Evolutionary conservation across 345 rosid species (phyloP).

Genomic region (Euclidium syriacum): DNA sequence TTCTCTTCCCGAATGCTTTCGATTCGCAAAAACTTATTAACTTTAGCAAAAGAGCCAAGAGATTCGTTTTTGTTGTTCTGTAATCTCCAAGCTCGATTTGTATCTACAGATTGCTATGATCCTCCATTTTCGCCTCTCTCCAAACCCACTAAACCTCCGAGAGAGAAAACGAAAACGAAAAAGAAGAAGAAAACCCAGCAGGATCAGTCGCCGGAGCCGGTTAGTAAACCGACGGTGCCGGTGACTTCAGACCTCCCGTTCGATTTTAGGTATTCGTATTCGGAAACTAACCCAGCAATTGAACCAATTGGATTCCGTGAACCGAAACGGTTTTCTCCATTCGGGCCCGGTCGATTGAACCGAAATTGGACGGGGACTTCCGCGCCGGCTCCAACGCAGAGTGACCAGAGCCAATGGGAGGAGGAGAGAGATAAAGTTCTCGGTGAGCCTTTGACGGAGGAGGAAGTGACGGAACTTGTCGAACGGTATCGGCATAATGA

Average conservation of each 20-base stretch:
- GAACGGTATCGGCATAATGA: constrained; percentile 77
- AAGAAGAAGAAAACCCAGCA: constrained; percentile 12
- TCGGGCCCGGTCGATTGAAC: constrained; percentile 81
- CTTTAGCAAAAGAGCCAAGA: constrained; percentile 7
- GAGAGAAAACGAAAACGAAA: constrained; percentile 9
- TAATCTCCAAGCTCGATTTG: constrained; percentile 19
- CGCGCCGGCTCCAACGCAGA: constrained; percentile 41
- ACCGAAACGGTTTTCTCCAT: constrained; percentile 83
- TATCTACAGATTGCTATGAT: constrained; percentile 31
- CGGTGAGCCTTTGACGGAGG: constrained; percentile 60
- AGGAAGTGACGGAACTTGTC: constrained; percentile 66
- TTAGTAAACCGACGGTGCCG: constrained; percentile 11
- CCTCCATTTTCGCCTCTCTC: constrained; percentile 30
- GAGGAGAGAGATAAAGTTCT: constrained; percentile 50
- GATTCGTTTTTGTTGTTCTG: neutral
- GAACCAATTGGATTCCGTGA: constrained; percentile 82
- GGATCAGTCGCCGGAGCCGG: constrained; percentile 9
- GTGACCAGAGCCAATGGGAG: constrained; percentile 30
- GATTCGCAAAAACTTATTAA: constrained; percentile 19
- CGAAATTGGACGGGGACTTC: constrained; percentile 81
- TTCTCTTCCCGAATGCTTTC: constrained; percentile 23
- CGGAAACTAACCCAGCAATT: constrained; percentile 52
- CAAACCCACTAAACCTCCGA: constrained; percentile 19
- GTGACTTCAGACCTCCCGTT: constrained; percentile 61
- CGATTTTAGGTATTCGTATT: constrained; percentile 76